A percentile compares a stretch with the other conserved stretches of the same genome.
These are phyloP conservation scores for Euptelea pleiosperma DNA, from an alignment of 164 flowering plant genomes.

Conservation along the genomic window DNA sequence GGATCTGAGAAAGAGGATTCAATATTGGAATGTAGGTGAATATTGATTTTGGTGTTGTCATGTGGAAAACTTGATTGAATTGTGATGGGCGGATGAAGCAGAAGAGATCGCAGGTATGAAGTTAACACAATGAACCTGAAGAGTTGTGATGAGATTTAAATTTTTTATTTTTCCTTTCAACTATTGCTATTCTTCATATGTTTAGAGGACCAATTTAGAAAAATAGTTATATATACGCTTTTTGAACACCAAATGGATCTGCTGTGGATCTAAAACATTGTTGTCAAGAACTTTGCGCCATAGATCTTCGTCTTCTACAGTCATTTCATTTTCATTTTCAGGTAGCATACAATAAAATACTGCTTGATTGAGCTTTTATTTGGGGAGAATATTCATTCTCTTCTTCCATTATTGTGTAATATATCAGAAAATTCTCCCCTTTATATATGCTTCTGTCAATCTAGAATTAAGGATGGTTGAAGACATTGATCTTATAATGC, in stretches of 20 bases:
- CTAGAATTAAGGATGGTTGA: not conserved
- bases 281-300: not conserved
- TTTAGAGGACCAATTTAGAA: too few relatives aligned
- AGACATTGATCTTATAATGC: not conserved
- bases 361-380: not conserved
- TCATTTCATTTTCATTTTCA: not conserved
- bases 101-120: slow-evolving; percentile 31
- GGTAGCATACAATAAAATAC: not conserved
- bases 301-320: not conserved
- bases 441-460: not conserved
- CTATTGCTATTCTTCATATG: not conserved
- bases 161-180: not conserved
- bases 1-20: slow-evolving; percentile 11
- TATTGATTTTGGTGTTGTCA: slow-evolving; percentile 12
- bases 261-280: not conserved
- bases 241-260: too few relatives aligned
- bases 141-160: not conserved
- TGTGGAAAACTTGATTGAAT: slow-evolving; percentile 7
- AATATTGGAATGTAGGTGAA: slow-evolving; percentile 26
- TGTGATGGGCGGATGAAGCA: slow-evolving; percentile 36
- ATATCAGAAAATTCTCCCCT: not conserved
- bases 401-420: not conserved
- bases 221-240: too few relatives aligned
- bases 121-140: not conserved
- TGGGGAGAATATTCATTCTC: not conserved